A percentile compares a stretch with the other conserved stretches of the same genome.
phyloP scores from a whole-genome alignment of 768 basidiomycete genomes.

The Mycena rebaudengoi region DNA sequence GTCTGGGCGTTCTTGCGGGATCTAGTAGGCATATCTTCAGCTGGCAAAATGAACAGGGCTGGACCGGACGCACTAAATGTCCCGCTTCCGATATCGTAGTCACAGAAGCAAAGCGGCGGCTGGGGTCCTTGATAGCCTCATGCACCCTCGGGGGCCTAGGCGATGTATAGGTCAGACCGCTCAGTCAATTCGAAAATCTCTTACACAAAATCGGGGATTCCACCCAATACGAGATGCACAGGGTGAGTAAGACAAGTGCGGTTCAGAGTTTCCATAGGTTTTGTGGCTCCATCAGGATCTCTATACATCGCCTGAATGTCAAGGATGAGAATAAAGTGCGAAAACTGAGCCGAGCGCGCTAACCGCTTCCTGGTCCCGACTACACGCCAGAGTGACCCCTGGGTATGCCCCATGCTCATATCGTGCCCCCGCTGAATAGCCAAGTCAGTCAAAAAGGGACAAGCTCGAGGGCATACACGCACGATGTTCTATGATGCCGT shows the following conservation, averaged over 20 bases:
- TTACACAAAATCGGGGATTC: conserved; percentile 61
- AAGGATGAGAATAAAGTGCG: conserved; percentile 1
- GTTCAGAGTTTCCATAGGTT: conserved; percentile 59
- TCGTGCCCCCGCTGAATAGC: conserved; percentile 20
- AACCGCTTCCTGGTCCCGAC: conserved; percentile 69
- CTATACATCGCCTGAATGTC: conserved; percentile 65
- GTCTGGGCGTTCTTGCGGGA: conserved; percentile 30
- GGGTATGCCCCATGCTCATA: conserved; percentile 39
- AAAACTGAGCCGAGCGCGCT: conserved; percentile 26
- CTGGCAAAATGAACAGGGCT: neutral
- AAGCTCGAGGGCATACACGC: too few relatives aligned
- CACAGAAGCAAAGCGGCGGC: conserved; percentile 45
- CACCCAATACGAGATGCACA: conserved; percentile 63
- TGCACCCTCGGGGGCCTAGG: conserved; percentile 49
- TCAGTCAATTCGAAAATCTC: conserved; percentile 22
- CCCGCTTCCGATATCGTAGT: conserved; percentile 37
- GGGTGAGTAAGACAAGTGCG: conserved; percentile 49
- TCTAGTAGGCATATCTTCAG: neutral
- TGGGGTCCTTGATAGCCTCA: conserved; percentile 43
- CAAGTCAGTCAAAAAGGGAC: too few relatives aligned
- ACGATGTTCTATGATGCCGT: conserved; percentile 53
- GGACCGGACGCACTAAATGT: conserved; percentile 43
- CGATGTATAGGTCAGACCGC: neutral
- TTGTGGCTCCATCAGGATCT: conserved; percentile 61
- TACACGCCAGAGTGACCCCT: conserved; percentile 63